Evolutionary conservation across 2,329 filamentous ascomycete genomes (phyloP), one percentile per base, ranked within the genome.

Genomic region (Spiromastix sp.): DNA sequence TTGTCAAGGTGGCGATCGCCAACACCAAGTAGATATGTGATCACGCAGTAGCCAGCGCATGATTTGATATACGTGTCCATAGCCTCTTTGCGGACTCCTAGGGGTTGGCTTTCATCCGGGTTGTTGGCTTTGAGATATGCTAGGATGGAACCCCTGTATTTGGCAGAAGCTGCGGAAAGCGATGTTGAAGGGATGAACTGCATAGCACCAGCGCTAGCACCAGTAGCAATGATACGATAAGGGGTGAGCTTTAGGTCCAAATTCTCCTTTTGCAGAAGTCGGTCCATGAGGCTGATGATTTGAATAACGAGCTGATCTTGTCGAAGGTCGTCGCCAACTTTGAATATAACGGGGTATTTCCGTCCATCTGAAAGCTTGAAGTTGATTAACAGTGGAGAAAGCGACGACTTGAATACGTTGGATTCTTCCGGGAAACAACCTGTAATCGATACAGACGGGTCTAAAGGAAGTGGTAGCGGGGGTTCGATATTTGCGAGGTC

Each of bases 271-370:
- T 85, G 84, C 4, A 98, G 71, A 1, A 98, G 74, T 39, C 89
- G 84, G 51, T 98, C 91, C 91, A 98, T 98, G 11, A 98, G 72
- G 0, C 85, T 93, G 56, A 98, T 95, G 52, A 96, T 96, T 52
- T 85, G 91, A 36, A 98, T 93, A 22, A 98, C 89, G 2, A 98
- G 74, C 55, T 98, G 91, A 53, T 98, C 91, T 60, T 98, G 91
- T 10, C 91, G 82, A 34, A 98, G 69, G 55, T 98, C 91, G 54
- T 98, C 91, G 22, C 91, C 91, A 1, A 86, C 86, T 60, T 98
- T 98, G 74, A 98, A 98, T 35, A 96, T 81, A 44, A 98, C 82
- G 7, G 89, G 81, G 54, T 96, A 98, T 40, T 79, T 81, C 25
- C 71, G 72, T 5, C 83, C 84, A 2, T 74, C 74, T 0, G 74